These are phyloP conservation scores for Coniochaeta hoffmannii DNA, from an alignment of 2,329 filamentous ascomycete species.

Conservation along the genomic window DNA sequence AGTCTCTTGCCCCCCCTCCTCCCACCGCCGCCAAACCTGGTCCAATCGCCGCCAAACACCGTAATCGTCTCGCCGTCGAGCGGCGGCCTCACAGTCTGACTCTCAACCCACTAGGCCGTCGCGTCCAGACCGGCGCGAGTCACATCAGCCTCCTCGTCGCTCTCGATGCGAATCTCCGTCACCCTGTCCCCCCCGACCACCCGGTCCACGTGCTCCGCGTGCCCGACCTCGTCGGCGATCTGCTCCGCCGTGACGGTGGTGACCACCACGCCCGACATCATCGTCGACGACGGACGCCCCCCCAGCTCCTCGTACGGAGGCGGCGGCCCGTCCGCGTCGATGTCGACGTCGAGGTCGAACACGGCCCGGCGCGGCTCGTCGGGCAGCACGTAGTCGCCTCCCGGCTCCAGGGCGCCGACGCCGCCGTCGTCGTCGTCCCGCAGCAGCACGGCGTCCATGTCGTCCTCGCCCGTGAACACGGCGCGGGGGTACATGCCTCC, in stretches of 20 bases:
- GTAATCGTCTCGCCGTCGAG: background rate
- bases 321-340: background rate
- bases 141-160: background rate
- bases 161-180: background rate
- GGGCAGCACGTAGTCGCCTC: slow-evolving; percentile 15
- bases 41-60: no score
- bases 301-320: background rate
- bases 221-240: background rate
- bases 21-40: no score
- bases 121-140: background rate
- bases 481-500: slow-evolving; percentile 1
- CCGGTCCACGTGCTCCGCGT: background rate
- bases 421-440: slow-evolving; percentile 9
- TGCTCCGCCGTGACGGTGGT: background rate
- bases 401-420: slow-evolving; percentile 9
- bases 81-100: background rate
- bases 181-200: background rate
- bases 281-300: background rate
- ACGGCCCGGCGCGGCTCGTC: slow-evolving; percentile 15
- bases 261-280: background rate
- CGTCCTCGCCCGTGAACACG: slow-evolving; percentile 12
- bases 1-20: no score
- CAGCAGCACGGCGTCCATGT: slow-evolving; percentile 19
- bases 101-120: background rate
- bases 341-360: no score